Evolutionary conservation across 2,329 filamentous ascomycete genomes (phyloP).

Genomic region (Zymoseptoria tritici): DNA sequence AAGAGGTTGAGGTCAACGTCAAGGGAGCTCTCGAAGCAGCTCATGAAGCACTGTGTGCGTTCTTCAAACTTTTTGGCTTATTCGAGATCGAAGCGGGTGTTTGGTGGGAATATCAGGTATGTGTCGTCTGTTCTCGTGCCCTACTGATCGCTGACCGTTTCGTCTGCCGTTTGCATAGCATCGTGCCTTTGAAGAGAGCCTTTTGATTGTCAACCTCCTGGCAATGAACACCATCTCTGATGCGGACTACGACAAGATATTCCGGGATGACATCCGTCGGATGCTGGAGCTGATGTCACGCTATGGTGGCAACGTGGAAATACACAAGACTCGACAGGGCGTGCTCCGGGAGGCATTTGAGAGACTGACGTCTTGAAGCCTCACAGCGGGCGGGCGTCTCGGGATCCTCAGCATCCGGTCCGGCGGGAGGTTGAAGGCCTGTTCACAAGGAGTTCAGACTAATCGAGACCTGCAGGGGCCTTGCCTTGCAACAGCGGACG

Average conservation of each 20-base stretch:
- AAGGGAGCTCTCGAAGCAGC: constrained; percentile 66
- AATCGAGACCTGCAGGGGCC: too few species aligned
- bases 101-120: constrained; percentile 67
- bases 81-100: constrained; percentile 66
- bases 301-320: constrained; percentile 38
- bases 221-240: constrained; percentile 5
- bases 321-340: constrained; percentile 42
- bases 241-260: constrained; percentile 23
- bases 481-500: too few species aligned
- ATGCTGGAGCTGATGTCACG: constrained; percentile 42
- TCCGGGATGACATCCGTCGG: constrained; percentile 34
- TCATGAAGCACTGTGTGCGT: constrained; percentile 64
- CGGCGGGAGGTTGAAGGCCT: too few species aligned
- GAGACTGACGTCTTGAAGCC: not conserved
- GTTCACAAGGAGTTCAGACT: too few species aligned
- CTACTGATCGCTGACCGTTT: not conserved
- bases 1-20: constrained; percentile 49
- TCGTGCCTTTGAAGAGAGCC: constrained; percentile 65
- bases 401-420: too few species aligned
- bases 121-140: not conserved
- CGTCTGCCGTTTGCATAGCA: constrained; percentile 43
- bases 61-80: constrained; percentile 64
- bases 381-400: too few species aligned
- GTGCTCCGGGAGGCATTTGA: constrained; percentile 40
- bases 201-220: constrained; percentile 24